A percentile compares a stretch with the other conserved stretches of the same genome.
These are phyloP conservation scores for Vachellia pachyceras DNA, from an alignment of 306 rosid species.

Conservation along the genomic window DNA sequence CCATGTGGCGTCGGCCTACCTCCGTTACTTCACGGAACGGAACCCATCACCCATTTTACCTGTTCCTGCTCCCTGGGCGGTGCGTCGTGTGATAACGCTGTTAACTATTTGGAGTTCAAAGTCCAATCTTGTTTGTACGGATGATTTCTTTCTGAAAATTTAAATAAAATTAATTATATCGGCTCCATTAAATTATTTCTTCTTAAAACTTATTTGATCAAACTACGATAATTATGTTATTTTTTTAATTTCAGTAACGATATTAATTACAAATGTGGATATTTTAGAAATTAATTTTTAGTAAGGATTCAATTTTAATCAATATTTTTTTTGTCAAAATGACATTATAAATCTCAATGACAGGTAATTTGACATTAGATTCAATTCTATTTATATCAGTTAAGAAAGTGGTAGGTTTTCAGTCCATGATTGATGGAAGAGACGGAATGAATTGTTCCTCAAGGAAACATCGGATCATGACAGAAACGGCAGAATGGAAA, in stretches of 20 bases:
- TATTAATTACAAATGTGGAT: too few species aligned
- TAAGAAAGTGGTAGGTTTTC: neutral
- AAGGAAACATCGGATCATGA: neutral
- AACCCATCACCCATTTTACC: conserved; percentile 13
- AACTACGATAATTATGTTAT: too few species aligned
- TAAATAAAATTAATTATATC: too few species aligned
- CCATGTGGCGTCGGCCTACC: conserved; percentile 44
- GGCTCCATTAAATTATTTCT: neutral
- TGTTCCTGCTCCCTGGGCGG: too few species aligned
- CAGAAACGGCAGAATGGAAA: neutral
- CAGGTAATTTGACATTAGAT: too few species aligned
- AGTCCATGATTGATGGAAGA: neutral
- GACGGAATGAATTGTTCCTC: neutral
- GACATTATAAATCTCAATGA: too few species aligned
- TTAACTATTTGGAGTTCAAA: neutral
- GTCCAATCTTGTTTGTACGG: neutral
- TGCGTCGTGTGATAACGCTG: neutral
- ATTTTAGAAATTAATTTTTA: too few species aligned
- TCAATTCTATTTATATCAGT: neutral
- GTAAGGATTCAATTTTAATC: too few species aligned
- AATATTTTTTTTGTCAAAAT: too few species aligned
- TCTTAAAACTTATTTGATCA: neutral
- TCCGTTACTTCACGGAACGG: conserved; percentile 51
- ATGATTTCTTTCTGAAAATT: too few species aligned
- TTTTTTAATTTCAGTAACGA: neutral